Conservation (phyloP, 169 alveolate genomes). For the Plasmodium inui region DNA sequence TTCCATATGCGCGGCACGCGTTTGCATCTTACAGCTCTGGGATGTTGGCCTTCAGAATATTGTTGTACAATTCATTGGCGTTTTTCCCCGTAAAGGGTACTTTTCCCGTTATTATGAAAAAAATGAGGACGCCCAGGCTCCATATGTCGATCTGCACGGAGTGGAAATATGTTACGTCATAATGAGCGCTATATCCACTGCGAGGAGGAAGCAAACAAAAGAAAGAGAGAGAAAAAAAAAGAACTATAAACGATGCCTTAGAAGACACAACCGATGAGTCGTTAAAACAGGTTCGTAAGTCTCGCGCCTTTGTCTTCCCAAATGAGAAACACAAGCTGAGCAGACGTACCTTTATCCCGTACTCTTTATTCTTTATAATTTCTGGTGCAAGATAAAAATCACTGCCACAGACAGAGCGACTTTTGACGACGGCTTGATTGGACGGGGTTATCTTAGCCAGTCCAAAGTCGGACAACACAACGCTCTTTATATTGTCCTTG, state of each 20-base stretch:
- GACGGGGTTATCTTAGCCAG: conserved; percentile 87
- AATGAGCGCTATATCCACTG: too few relatives aligned
- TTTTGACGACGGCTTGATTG: conserved; percentile 81
- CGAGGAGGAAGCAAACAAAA: neutral
- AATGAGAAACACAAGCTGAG: neutral
- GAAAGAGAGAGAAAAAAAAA: neutral
- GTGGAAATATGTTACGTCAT: neutral
- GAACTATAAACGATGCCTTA: neutral
- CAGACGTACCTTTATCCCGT: conserved; percentile 68
- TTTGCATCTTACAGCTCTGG: conserved; percentile 39
- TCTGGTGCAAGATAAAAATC: conserved; percentile 90
- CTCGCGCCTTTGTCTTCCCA: neutral
- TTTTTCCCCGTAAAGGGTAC: conserved; percentile 78
- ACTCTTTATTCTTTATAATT: conserved; percentile 88
- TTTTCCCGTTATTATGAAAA: conserved; percentile 80
- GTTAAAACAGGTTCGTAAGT: neutral
- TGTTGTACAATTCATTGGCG: conserved; percentile 67
- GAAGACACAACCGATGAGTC: neutral
- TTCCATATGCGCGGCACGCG: neutral
- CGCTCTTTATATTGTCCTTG: conserved; percentile 79
- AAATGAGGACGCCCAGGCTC: conserved; percentile 80
- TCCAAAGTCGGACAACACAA: conserved; percentile 88
- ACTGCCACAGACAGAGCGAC: conserved; percentile 88
- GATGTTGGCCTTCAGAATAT: conserved; percentile 55
- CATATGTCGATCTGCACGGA: conserved; percentile 75